Conservation (phyloP, 768 basidiomycete genomes). For the Dendrothele bispora region DNA sequence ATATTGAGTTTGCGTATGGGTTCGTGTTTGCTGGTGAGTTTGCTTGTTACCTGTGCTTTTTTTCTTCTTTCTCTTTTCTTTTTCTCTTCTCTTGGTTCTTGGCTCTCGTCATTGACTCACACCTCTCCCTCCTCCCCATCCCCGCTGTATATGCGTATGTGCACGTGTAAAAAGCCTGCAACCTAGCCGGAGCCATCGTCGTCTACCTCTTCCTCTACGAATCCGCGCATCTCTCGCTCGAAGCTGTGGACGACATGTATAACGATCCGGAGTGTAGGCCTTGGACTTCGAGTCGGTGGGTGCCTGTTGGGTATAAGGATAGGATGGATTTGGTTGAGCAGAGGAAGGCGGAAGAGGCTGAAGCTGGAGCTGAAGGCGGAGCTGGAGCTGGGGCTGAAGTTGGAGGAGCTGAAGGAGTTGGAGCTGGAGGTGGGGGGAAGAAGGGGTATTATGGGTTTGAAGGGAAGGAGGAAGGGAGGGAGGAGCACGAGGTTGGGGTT, state of each 20-base stretch:
- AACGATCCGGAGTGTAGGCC: conserved; percentile 62
- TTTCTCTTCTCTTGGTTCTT: background rate
- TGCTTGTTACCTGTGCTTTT: too few relatives aligned
- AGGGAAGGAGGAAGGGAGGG: background rate
- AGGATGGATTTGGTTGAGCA: conserved; percentile 5
- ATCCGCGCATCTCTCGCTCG: conserved; percentile 63
- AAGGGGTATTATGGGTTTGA: conserved; percentile 2
- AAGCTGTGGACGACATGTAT: conserved; percentile 71
- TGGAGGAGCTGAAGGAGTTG: background rate
- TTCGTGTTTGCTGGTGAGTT: conserved; percentile 64
- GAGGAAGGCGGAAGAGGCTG: background rate
- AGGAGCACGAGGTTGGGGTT: background rate
- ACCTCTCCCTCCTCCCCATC: too few relatives aligned
- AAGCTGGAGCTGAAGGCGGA: background rate
- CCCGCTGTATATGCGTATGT: conserved; percentile 62
- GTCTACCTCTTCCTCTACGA: conserved; percentile 81
- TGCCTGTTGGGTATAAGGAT: conserved; percentile 50
- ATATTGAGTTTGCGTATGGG: conserved; percentile 63
- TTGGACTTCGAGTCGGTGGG: conserved; percentile 65
- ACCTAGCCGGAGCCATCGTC: conserved; percentile 55
- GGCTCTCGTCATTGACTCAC: too few relatives aligned
- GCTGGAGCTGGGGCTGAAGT: background rate
- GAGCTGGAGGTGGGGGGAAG: background rate
- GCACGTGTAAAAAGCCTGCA: conserved; percentile 70
- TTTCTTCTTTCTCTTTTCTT: background rate